Evolutionary conservation across 2,329 filamentous ascomycete genomes (phyloP).

Genomic region (Fusarium chuoi): DNA sequence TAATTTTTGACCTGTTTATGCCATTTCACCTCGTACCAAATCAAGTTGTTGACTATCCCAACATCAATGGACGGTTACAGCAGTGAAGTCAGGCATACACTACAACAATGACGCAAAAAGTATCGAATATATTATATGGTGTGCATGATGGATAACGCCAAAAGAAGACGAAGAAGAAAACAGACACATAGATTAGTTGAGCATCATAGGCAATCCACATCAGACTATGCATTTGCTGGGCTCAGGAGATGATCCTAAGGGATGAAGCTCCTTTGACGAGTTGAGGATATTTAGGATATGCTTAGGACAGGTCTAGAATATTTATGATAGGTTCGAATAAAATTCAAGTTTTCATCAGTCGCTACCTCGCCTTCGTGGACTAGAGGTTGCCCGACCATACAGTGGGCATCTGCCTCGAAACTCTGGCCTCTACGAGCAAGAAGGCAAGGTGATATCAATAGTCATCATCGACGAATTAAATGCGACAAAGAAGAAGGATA

Average conservation of each 20-base stretch:
- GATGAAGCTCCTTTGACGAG: background rate
- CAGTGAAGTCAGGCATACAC: background rate
- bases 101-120: background rate
- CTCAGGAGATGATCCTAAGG: background rate
- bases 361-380: background rate
- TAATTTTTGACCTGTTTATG: background rate
- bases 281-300: background rate
- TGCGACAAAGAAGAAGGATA: background rate
- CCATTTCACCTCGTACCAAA: background rate
- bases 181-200: background rate
- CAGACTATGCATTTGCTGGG: background rate
- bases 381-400: background rate
- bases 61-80: background rate
- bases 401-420: background rate
- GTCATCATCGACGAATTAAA: background rate
- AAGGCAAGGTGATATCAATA: background rate
- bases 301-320: background rate
- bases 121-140: background rate
- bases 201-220: background rate
- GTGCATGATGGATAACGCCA: background rate
- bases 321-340: background rate
- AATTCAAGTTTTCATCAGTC: background rate
- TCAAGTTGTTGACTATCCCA: background rate
- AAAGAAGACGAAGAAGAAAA: background rate
- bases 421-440: background rate